Conservation (phyloP, 257 asterid species). For the Jacaranda copaia region DNA sequence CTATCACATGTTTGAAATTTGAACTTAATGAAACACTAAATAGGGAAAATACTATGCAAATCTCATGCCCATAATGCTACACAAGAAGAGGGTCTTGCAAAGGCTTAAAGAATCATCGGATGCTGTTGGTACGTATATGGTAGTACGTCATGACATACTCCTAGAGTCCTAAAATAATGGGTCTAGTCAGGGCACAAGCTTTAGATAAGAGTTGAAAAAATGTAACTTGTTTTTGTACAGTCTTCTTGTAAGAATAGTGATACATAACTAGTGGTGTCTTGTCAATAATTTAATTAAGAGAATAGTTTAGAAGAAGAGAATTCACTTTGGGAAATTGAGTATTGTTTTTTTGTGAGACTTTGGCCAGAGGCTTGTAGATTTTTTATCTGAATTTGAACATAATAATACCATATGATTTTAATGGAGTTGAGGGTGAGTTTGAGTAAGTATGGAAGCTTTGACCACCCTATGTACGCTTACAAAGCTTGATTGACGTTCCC, state of each 20-base stretch:
- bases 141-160: slow-evolving; percentile 6
- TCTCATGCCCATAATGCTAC: neutral
- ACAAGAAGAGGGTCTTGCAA: neutral
- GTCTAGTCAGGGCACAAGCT: neutral
- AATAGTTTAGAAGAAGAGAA: neutral
- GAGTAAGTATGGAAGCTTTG: neutral
- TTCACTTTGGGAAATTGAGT: neutral
- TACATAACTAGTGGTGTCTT: neutral
- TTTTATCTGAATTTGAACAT: slow-evolving; percentile 12
- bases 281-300: neutral
- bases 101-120: slow-evolving; percentile 15
- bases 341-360: neutral
- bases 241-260: neutral
- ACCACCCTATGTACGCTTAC: neutral
- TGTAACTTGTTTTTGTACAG: neutral
- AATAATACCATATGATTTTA: neutral
- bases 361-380: neutral
- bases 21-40: neutral
- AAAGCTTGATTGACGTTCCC: neutral
- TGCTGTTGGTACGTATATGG: neutral
- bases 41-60: slow-evolving; percentile 3
- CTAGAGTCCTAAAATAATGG: neutral
- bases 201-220: neutral
- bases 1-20: slow-evolving; percentile 4
- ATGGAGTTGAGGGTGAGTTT: slow-evolving; percentile 12